Evolutionary conservation across 495 filamentous ascomycete species (phyloP), one percentile per base, ranked within the genome.

Genomic region (Penicillium ochrochloron): DNA sequence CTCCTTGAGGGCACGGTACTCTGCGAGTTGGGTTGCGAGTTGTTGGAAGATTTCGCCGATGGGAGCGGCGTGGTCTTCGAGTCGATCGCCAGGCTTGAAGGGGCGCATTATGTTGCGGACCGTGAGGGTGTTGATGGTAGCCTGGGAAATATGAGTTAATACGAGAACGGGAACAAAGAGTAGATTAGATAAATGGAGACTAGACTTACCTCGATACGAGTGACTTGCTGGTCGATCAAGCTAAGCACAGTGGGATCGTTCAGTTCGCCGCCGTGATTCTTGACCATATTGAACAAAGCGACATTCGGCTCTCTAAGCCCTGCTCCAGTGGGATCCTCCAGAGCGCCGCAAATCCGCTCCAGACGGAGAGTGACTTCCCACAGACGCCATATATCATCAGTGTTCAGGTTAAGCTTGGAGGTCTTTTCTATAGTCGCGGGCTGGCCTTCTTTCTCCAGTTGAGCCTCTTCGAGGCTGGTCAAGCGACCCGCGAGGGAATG

Each of bases 171-270:
- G 27, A 59, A 61, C 29, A 19, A 46, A 15, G 61, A 57, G 5
- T 19, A 44, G 23, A 44, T 17, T 29, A 5, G 25, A 14, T 27
- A 9, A 17, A 53, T 25, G 7, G 15, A 65, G 41, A 78, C 90
- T 14, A 65, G 41, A 78, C 90, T 69, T 82, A 95, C 94, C 87
- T 99, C 95, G 71, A 99, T 96, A 61, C 95, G 86, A 62, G 91
- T 92, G 61, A 98, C 89, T 79, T 96, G 92, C 72, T 97, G 94
- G 71, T 97, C 94, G 67, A 98, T 84, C 73, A 98, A 90, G 70
- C 91, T 91, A 44, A 94, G 71, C 69, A 97, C 76, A 70, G 94
- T 92, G 23, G 86, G 82, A 78, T 98, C 95, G 17, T 94, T 91
- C 39, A 97, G 83, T 73, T 97, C 93, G 0, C 92, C 94, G 23